Base-by-base conservation (phyloP, 2,329 filamentous ascomycete species). In the Cytospora piceicola region DNA sequence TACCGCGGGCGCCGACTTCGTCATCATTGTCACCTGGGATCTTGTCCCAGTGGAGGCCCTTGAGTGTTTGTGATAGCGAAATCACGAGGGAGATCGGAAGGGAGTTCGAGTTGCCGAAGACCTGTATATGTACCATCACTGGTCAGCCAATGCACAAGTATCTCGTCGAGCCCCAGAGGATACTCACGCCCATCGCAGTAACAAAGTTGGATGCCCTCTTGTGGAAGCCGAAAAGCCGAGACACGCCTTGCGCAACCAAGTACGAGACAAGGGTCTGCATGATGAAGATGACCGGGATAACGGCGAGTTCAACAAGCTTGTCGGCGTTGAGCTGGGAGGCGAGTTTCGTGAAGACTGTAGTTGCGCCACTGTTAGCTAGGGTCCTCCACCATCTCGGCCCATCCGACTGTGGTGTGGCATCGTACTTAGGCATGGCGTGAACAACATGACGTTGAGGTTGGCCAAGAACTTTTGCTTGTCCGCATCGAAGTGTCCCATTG, bases 41-140 rank as follows among this genome's bases (percentile, higher is more conserved):
- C 70, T 88, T 90, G 78, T 94, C 90, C 95, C 95, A 99, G 76
- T 98, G 94, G 36, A 99, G 83, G 7, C 95, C 95, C 72, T 90
- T 88, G 64, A 99, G 84, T 0, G 95, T 99, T 75, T 97, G 91
- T 17, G 94, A 96, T 14, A 99, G 85, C 11, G 94, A 97, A 65
- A 98, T 86, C 68, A 99, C 93, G 64, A 99, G 88, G 0, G 95
- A 99, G 68, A 99, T 98, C 0, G 95, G 95, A 24, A 99, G 85
- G 22, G 95, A 98, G 79, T 99, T 99, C 39, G 94, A 98, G 77
- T 99, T 99, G 72, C 94, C 95, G 76, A 99, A 99, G 58, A 98
- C 87, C 86, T 88, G 68, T 32, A 56, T 65, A 34, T 15, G 36
- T 42, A 42, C n/a, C 20, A 42, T 22, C 55, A 24, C 14, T 17